Evolutionary conservation across 345 rosid genomes (phyloP), one percentile per base, ranked within the genome.

Genomic region (Euphorbia lathyris): DNA sequence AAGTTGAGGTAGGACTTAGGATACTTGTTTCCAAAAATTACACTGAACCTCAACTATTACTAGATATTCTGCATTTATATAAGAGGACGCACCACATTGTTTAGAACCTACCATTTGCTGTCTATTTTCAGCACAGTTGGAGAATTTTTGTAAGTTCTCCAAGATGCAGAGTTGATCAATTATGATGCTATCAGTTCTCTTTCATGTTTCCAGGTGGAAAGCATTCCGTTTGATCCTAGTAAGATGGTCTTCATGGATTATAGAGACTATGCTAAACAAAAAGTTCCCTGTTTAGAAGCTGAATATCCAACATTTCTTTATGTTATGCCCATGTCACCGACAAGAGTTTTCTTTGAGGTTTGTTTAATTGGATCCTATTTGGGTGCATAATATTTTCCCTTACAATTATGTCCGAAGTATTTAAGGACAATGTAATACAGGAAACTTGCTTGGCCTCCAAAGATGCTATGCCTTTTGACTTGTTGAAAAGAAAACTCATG

Each of bases 231-330:
- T 81, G 96, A 95, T 87, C 97, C 97, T 48, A 86, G 83, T 66
- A 82, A 86, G 78, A 95, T 90, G 99, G 97, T 95, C 71, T 95
- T 95, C 85, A 95, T 91, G 99, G 99, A 95, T 72, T 95, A 91
- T 74, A 85, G 99, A 86, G 90, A 90, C 77, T 84, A 83, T 72
- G 80, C 73, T 57, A 85, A 79, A 52, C 83, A 82, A 66, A 78
- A 88, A 76, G 81, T 77, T 77, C 73, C 82, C 50, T 77, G 74
- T 77, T 74, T 81, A 40, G 96, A 92, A 77, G 86, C 83, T 69
- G 83, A 85, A 68, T 84, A 85, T 80, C 97, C 99, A 61, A 90
- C 97, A 36, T 92, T 95, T 84, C 88, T 95, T 57, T 95, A 92
- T 64, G 96, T 81, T 45, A 90, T 92, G 97, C 92, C 99, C 20